phyloP scores from a whole-genome alignment of 2,329 filamentous ascomycete genomes.

The Colletotrichum plurivorum region DNA sequence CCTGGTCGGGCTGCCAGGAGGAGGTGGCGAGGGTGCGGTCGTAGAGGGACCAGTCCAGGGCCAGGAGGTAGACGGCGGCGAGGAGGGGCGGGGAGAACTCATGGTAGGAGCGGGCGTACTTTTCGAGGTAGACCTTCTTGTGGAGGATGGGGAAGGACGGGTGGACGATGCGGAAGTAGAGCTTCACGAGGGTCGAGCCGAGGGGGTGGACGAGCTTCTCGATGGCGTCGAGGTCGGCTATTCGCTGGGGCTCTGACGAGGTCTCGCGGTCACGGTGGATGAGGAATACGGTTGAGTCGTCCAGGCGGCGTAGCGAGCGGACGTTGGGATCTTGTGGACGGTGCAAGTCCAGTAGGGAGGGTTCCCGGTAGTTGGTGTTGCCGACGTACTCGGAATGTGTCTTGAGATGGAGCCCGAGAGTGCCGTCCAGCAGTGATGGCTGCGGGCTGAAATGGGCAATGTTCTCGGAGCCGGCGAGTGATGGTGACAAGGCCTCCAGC shows the following conservation, averaged over 20 bases:
- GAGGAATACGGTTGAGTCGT: constrained; percentile 53
- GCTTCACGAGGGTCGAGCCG: constrained; percentile 73
- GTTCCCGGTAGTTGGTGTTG: constrained; percentile 71
- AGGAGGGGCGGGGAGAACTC: constrained; percentile 72
- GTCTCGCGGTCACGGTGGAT: constrained; percentile 53
- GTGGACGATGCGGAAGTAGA: constrained; percentile 76
- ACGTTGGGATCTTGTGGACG: constrained; percentile 60
- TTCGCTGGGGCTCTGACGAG: constrained; percentile 56
- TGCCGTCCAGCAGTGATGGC: constrained; percentile 53
- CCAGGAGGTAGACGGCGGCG: constrained; percentile 74
- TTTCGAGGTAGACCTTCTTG: constrained; percentile 73
- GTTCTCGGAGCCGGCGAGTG: constrained; percentile 38
- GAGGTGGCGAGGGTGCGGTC: constrained; percentile 62
- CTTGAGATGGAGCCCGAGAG: constrained; percentile 69
- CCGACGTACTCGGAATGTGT: constrained; percentile 74
- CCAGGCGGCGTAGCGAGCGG: constrained; percentile 50
- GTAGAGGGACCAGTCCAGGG: constrained; percentile 73
- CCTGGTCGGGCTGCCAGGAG: constrained; percentile 48
- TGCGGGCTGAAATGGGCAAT: constrained; percentile 31
- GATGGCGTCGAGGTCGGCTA: constrained; percentile 63
- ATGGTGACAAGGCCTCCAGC: constrained; percentile 39
- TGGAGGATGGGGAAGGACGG: constrained; percentile 72
- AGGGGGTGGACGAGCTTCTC: constrained; percentile 75
- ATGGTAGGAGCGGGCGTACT: constrained; percentile 69
- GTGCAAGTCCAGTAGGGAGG: constrained; percentile 69